These are phyloP conservation scores for Theobroma cacao DNA, from an alignment of 345 rosid species.

Conservation along the genomic window DNA sequence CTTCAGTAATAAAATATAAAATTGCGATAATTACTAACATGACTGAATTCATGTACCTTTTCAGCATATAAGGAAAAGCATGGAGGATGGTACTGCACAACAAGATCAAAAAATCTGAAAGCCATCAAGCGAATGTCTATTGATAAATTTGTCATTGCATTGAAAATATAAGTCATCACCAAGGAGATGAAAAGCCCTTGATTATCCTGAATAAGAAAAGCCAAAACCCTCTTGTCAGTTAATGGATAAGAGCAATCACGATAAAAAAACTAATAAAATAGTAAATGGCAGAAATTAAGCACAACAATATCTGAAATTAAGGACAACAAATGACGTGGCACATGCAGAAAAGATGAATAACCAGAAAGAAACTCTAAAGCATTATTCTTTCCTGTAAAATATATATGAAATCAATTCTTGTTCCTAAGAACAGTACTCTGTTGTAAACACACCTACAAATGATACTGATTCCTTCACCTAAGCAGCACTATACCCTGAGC, in stretches of 20 bases:
- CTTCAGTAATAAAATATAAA: neutral
- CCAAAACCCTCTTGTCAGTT: conserved; percentile 24
- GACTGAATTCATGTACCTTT: conserved; percentile 46
- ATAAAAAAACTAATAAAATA: neutral
- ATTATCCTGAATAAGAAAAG: conserved; percentile 56
- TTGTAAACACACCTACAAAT: neutral
- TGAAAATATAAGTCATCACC: conserved; percentile 74
- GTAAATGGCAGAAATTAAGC: neutral
- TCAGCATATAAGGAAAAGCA: conserved; percentile 65
- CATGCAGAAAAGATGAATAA: neutral
- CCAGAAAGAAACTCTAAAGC: neutral
- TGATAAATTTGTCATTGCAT: conserved; percentile 69
- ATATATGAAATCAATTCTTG: neutral
- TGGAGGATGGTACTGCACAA: conserved; percentile 62
- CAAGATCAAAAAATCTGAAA: conserved; percentile 68
- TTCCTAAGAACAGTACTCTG: neutral
- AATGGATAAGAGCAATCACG: conserved; percentile 6
- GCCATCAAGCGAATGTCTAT: conserved; percentile 89
- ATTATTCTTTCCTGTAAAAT: neutral
- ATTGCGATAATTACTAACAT: neutral
- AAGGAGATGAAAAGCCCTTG: conserved; percentile 63
- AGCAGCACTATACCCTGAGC: neutral
- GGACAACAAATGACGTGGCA: neutral
- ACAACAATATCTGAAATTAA: conserved; percentile 2
- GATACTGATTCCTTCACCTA: neutral